phyloP scores from a whole-genome alignment of 345 rosid species.

The Erucastrum elatum region DNA sequence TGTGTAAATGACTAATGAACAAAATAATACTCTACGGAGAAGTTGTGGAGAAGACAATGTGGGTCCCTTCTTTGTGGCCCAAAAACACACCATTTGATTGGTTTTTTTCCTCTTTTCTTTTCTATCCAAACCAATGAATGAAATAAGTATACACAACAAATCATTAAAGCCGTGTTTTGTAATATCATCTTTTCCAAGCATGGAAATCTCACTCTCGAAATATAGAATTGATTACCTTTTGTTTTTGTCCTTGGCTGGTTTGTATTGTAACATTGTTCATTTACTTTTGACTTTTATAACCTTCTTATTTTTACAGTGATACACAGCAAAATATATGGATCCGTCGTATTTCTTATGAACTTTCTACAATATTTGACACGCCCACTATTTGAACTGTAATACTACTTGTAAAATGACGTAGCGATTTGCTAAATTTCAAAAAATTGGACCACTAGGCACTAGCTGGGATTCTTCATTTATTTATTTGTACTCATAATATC shows the following conservation, averaged over 20 bases:
- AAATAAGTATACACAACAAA: background rate
- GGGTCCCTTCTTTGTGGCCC: slow-evolving; percentile 41
- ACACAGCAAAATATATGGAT: background rate
- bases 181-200: background rate
- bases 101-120: background rate
- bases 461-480: background rate
- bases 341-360: background rate
- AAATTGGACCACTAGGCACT: background rate
- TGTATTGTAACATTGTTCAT: background rate
- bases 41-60: background rate
- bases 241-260: slow-evolving; percentile 9
- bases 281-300: background rate
- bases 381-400: background rate
- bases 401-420: background rate
- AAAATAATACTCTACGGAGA: background rate
- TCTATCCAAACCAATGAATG: background rate
- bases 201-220: slow-evolving; percentile 4
- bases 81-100: slow-evolving; percentile 36
- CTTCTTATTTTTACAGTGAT: background rate
- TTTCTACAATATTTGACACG: background rate
- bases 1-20: background rate
- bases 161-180: background rate
- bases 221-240: background rate
- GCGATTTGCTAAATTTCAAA: background rate
- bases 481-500: background rate